Evolutionary conservation across 495 filamentous ascomycete species (phyloP).

Genomic region (Daldinia loculata): DNA sequence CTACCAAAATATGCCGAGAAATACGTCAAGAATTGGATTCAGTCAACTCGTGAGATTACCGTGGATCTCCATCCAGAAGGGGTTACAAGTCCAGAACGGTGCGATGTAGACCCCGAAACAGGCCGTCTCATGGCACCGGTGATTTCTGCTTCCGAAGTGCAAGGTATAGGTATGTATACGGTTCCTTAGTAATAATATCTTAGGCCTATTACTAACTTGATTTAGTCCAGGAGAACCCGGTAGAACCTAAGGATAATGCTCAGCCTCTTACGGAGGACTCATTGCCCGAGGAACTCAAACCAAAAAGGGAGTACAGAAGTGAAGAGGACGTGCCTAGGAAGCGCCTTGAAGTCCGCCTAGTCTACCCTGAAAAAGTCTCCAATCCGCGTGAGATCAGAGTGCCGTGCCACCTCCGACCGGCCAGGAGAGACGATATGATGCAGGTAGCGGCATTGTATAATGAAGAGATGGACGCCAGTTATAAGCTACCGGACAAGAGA

Average conservation of each 20-base stretch:
- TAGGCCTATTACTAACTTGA: slow-evolving; percentile 1
- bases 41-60: slow-evolving; percentile 10
- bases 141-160: neutral
- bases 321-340: neutral
- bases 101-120: slow-evolving; percentile 47
- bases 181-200: neutral
- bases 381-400: slow-evolving; percentile 40
- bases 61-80: slow-evolving; percentile 24
- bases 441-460: slow-evolving; percentile 50
- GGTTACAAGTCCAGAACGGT: slow-evolving; percentile 31
- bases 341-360: neutral
- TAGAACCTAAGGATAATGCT: neutral
- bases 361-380: neutral
- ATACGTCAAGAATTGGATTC: slow-evolving; percentile 16
- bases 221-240: neutral
- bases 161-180: slow-evolving; percentile 24
- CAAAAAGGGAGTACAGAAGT: neutral
- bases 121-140: slow-evolving; percentile 45
- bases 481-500: slow-evolving; percentile 45
- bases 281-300: neutral
- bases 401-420: slow-evolving; percentile 50
- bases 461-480: slow-evolving; percentile 44
- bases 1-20: neutral
- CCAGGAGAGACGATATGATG: slow-evolving; percentile 41
- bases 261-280: neutral